Conservation (phyloP, 345 rosid genomes). For the Rubroshorea leprosula region DNA sequence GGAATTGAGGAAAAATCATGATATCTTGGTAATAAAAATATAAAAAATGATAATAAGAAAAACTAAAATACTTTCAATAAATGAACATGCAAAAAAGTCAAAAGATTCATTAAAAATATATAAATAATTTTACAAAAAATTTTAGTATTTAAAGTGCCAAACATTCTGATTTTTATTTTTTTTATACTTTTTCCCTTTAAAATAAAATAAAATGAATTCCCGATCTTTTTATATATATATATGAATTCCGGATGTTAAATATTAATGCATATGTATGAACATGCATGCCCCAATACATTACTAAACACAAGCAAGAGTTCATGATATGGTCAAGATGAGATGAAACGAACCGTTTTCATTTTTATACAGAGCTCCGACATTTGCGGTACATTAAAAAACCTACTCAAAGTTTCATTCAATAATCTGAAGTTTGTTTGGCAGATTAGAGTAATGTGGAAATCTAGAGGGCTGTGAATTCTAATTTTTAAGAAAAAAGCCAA, state of each 20-base stretch:
- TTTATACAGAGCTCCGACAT: conserved; percentile 15
- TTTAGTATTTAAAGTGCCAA: no score
- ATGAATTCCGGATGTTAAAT: not conserved
- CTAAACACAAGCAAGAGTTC: not conserved
- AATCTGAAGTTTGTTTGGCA: not conserved
- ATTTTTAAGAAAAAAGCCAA: conserved; percentile 27
- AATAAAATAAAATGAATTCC: no score
- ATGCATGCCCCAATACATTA: not conserved
- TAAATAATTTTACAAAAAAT: no score
- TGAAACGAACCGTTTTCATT: conserved; percentile 13
- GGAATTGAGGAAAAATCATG: no score
- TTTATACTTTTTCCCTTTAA: no score
- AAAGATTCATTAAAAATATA: no score
- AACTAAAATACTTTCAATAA: no score
- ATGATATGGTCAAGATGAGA: conserved; percentile 20
- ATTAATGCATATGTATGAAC: not conserved
- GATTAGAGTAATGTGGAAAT: conserved; percentile 16
- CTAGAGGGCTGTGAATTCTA: conserved; percentile 13
- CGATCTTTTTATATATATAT: no score
- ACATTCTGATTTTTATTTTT: no score
- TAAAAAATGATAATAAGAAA: no score
- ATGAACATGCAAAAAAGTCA: no score
- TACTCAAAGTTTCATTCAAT: conserved; percentile 1
- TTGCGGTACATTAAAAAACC: conserved; percentile 13
- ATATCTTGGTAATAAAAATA: no score